Evolutionary conservation across 768 basidiomycete species (phyloP), one percentile per base, ranked within the genome.

Genomic region (Mycena metata): DNA sequence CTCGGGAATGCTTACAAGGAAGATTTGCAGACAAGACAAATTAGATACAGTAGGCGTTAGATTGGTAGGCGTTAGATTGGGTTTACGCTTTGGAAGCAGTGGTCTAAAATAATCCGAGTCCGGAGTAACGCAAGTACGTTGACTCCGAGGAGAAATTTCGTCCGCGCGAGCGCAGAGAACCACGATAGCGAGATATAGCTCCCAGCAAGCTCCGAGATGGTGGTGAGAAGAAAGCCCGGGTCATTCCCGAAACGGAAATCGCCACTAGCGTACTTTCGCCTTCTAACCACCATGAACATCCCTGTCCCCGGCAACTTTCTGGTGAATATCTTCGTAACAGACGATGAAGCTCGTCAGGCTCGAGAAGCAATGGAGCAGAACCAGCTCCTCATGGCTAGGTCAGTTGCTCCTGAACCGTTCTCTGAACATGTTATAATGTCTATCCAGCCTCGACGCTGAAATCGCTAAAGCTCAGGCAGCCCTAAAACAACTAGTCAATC

Each of bases 381-480:
- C n/a, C 51, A 62, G 36, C 58, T 33, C 3, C 60, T 72, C 21
- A 68, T 72, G 66, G 67, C 64, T 4, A 68, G 70, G 66, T 69
- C 8, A 9, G 59, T 60, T 7, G 8, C 10, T 26, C 19, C 17
- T 16, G 23, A 3, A 19, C 30, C 9, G 8, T 9, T 19, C 11
- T 10, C 8, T 33, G 16, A 19, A 45, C 62, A 55, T 19, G 13
- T 33, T 46, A 30, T 6, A 6, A 30, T 6, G 30, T 50, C 17
- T 43, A 42, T 13, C 33, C 5, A 72, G 71, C 59, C 46, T 74
- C 43, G 74, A 75, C 51, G 64, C 71, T 19, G 67, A 74, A 47
- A 75, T 75, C 15, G 71, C 67, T 4, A 63, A 59, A 41, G 71
- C 69, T 4, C 30, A 67, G 23, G 71, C 64, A 8, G 71, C 69